Evolutionary conservation across 2,329 filamentous ascomycete species (phyloP).

Genomic region (Cercospora canescens): DNA sequence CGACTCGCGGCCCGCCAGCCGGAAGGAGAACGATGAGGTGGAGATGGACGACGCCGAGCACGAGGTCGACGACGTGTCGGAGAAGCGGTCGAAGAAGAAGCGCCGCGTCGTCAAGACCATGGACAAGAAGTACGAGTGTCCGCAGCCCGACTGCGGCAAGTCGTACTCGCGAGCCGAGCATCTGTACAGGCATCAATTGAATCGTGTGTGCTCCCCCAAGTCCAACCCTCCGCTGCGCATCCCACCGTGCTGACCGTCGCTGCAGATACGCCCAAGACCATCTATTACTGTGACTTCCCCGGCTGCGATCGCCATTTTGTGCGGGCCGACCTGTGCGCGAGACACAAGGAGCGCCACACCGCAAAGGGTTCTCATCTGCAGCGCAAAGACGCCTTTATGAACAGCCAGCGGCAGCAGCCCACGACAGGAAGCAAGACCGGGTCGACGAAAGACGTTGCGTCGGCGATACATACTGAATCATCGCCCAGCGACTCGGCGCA

Average conservation of each 20-base stretch:
- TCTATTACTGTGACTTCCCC: constrained; percentile 89
- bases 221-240: background rate
- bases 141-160: constrained; percentile 85
- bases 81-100: constrained; percentile 35
- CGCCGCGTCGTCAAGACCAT: constrained; percentile 33
- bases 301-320: constrained; percentile 91
- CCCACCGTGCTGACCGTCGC: constrained; percentile 11
- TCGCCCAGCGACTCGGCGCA: constrained; percentile 28
- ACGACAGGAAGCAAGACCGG: background rate
- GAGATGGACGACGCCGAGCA: constrained; percentile 29
- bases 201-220: constrained; percentile 62
- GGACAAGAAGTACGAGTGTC: constrained; percentile 72
- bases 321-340: constrained; percentile 85
- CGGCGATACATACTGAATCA: constrained; percentile 19
- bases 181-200: constrained; percentile 92
- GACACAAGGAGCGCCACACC: constrained; percentile 52
- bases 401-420: constrained; percentile 33
- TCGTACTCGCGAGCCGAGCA: constrained; percentile 96
- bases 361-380: constrained; percentile 72
- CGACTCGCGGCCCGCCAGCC: constrained; percentile 16
- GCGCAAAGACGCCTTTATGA: constrained; percentile 69
- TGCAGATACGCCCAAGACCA: constrained; percentile 86
- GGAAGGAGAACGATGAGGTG: constrained; percentile 16
- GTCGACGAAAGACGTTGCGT: constrained; percentile 12
- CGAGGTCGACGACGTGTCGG: constrained; percentile 26